A percentile compares a stretch with the other conserved stretches of the same genome.
Conservation (phyloP, 345 rosid species). For the Gossypium longicalyx region DNA sequence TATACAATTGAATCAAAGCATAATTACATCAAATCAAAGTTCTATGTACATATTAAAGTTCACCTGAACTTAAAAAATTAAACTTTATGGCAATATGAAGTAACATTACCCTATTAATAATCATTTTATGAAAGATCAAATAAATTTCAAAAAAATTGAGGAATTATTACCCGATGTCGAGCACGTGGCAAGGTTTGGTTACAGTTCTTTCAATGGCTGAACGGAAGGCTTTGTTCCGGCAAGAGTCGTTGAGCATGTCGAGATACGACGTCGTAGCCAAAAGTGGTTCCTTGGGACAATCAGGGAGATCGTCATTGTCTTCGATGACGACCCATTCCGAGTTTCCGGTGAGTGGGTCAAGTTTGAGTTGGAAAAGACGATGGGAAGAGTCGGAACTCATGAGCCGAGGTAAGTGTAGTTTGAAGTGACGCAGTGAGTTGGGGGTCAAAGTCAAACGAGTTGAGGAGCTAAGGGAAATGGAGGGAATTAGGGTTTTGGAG, state of each 20-base stretch:
- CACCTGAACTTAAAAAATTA: too few species aligned
- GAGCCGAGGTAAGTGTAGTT: constrained; percentile 19
- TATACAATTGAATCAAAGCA: too few species aligned
- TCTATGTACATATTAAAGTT: too few species aligned
- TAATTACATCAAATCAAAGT: too few species aligned
- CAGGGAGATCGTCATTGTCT: constrained; percentile 30
- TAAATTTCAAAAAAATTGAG: background rate
- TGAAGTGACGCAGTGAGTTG: constrained; percentile 14
- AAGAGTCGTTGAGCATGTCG: constrained; percentile 73
- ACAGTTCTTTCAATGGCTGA: constrained; percentile 56
- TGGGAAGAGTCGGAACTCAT: constrained; percentile 47
- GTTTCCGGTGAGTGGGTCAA: constrained; percentile 58
- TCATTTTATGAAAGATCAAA: background rate
- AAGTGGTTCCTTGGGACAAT: constrained; percentile 31
- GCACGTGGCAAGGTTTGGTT: constrained; percentile 71
- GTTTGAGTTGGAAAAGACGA: constrained; percentile 54
- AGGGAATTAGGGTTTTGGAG: constrained; percentile 27
- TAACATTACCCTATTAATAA: background rate
- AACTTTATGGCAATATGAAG: background rate
- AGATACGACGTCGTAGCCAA: constrained; percentile 61
- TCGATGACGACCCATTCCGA: constrained; percentile 69
- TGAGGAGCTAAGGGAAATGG: constrained; percentile 4
- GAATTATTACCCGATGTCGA: constrained; percentile 70
- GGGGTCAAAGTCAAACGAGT: constrained; percentile 12
- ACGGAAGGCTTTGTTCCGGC: constrained; percentile 48